Percentiles rank a stretch among this genome's conserved stretches.
Evolutionary conservation across 805 yeast genomes (phyloP).

Genomic region (Nakazawaea pomicola): DNA sequence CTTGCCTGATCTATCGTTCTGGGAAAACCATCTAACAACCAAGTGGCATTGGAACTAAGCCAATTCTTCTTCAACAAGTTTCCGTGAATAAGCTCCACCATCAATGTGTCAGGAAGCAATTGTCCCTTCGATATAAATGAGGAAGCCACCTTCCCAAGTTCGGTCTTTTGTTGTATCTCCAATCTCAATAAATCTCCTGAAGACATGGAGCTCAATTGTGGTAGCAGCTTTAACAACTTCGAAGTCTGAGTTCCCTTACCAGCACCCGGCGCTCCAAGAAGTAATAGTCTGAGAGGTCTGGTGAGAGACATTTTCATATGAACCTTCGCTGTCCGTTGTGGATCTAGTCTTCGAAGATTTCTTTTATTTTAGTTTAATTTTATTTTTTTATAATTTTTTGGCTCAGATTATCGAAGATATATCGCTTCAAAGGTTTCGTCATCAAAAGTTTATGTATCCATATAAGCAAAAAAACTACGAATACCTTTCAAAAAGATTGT

Average conservation of each 20-base stretch:
- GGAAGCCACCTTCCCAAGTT: conserved; percentile 53
- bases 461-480: neutral
- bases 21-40: conserved; percentile 93
- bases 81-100: conserved; percentile 51
- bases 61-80: conserved; percentile 41
- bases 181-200: conserved; percentile 80
- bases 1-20: conserved; percentile 72
- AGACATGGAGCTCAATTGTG: conserved; percentile 55
- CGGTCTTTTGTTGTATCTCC: conserved; percentile 52
- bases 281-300: conserved; percentile 56
- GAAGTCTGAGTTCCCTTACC: conserved; percentile 92
- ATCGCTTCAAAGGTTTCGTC: too few species aligned
- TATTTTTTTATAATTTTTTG: too few species aligned
- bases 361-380: neutral
- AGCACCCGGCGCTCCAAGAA: conserved; percentile 92
- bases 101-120: conserved; percentile 67
- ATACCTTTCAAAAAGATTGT: neutral
- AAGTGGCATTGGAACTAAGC: conserved; percentile 41
- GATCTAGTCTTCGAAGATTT: neutral
- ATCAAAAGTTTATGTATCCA: too few species aligned
- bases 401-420: too few species aligned
- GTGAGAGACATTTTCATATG: conserved; percentile 12
- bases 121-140: conserved; percentile 55
- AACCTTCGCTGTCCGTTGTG: neutral
- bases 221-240: conserved; percentile 49